phyloP scores from a whole-genome alignment of 441 rosid species.

The Gossypium armourianum region DNA sequence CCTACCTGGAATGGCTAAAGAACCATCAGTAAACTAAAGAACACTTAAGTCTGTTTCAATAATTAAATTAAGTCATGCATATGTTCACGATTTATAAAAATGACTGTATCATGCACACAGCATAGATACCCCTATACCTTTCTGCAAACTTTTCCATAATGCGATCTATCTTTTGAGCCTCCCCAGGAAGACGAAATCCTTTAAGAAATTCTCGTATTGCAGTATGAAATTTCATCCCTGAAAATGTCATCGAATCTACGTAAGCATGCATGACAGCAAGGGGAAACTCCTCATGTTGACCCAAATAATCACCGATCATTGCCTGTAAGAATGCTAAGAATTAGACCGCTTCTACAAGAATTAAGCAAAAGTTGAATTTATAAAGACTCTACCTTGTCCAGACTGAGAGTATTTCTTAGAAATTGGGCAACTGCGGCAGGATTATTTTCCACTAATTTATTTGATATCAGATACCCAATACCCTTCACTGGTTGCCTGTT shows the following conservation, averaged over 20 bases:
- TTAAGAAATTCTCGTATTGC: constrained; percentile 92
- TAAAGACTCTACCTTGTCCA: constrained; percentile 62
- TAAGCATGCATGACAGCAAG: constrained; percentile 98
- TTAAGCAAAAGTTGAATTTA: constrained; percentile 13
- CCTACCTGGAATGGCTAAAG: not conserved
- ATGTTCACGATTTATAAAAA: not conserved
- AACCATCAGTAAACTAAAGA: not conserved
- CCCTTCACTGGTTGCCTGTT: constrained; percentile 81
- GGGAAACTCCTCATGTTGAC: constrained; percentile 95
- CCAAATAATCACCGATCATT: constrained; percentile 91
- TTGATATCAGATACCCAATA: constrained; percentile 58
- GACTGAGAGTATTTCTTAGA: constrained; percentile 58
- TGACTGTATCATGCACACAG: not conserved
- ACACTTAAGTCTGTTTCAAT: not conserved
- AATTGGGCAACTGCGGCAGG: constrained; percentile 83
- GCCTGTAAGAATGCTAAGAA: constrained; percentile 49
- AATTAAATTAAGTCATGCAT: not conserved
- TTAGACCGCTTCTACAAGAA: constrained; percentile 25
- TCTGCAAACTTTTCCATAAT: constrained; percentile 99
- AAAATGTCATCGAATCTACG: constrained; percentile 83
- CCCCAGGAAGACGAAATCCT: constrained; percentile 98
- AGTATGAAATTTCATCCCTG: constrained; percentile 77
- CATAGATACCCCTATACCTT: constrained; percentile 38
- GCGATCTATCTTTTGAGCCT: constrained; percentile 98
- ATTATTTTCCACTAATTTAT: constrained; percentile 70